Conservation (phyloP, 202 grass and related monocot species). For the Hordeum pubiflorum region DNA sequence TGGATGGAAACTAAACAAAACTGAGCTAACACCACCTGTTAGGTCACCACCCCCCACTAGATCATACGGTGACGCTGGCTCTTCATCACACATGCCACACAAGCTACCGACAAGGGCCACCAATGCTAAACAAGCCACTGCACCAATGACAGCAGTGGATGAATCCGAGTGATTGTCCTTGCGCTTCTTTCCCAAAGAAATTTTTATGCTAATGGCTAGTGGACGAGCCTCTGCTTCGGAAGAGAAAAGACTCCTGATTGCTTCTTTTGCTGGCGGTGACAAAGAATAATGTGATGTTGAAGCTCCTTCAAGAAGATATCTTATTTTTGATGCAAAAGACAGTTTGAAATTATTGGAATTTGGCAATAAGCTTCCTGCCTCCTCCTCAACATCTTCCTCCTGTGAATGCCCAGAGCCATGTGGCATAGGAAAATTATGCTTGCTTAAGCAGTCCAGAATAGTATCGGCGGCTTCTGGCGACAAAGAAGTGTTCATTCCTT, state of each 20-base stretch:
- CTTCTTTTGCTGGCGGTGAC: neutral
- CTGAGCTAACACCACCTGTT: conserved; percentile 39
- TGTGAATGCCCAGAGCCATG: neutral
- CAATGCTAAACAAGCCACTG: conserved; percentile 23
- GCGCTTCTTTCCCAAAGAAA: conserved; percentile 1
- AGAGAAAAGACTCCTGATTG: conserved; percentile 9
- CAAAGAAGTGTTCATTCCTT: conserved; percentile 7
- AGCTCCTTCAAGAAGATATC: conserved; percentile 20
- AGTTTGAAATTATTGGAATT: conserved; percentile 2
- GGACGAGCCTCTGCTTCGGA: conserved; percentile 7
- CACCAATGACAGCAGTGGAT: conserved; percentile 18
- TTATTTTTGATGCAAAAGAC: conserved; percentile 31
- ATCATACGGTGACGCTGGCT: conserved; percentile 8
- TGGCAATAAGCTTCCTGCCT: neutral
- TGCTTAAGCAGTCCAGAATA: conserved; percentile 40
- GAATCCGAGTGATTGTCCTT: conserved; percentile 10
- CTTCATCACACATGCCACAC: conserved; percentile 35
- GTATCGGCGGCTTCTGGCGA: conserved; percentile 1
- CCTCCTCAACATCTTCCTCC: neutral
- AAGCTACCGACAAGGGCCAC: conserved; percentile 34
- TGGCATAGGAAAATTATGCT: conserved; percentile 6
- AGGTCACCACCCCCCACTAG: conserved; percentile 40
- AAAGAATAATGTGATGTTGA: conserved; percentile 11
- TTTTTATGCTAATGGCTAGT: neutral
- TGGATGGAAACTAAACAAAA: neutral